Evolutionary conservation across 768 basidiomycete species (phyloP), one percentile per base, ranked within the genome.

Genomic region (Hygrophoropsis aurantiaca): DNA sequence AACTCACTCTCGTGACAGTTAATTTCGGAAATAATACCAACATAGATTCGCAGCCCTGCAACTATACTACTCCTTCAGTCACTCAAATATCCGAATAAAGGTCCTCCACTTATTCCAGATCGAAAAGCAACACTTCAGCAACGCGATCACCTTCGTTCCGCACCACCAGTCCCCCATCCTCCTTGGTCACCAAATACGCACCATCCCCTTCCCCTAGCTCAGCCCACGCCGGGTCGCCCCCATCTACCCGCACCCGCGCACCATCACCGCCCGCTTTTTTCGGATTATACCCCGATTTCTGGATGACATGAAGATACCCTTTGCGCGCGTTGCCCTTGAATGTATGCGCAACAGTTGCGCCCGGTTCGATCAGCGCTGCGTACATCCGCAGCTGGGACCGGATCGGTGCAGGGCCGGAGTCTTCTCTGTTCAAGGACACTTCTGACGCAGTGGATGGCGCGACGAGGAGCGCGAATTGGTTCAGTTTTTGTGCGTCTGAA

Each of bases 171-270:
- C 65, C 56, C 0, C 54, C 51, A 1, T 53, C 53, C 20, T 53
- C 65, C 2, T 70, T 78, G 1, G 78, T 74, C 38, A 67, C 56
- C 37, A 95, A 63, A 65, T 93, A 97, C 11, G 84, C 83, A 0
- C 91, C 93, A 58, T 97, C 94, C 0, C 94, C 94, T 57, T 97
- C 94, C 25, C 79, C 78, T 44, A 95, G 65, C 32, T 77, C 81
- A 3, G 82, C 48, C 47, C n/a, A n/a, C n/a, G n/a, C n/a, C n/a
- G n/a, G n/a, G n/a, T 78, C 66, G 2, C 61, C 69, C 0, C 62
- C 62, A 15, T 66, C 71, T 1, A 64, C 60, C 4, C 66, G 70
- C 3, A 94, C 60, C 51, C 68, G 78, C 40, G 95, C 64, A 16
- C 65, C 68, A 0, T 80, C 83, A 0, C 90, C 91, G 2, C 57